Evolutionary conservation across 2,329 filamentous ascomycete genomes (phyloP), one percentile per base, ranked within the genome.

Genomic region (Metarhizium guizhouense): DNA sequence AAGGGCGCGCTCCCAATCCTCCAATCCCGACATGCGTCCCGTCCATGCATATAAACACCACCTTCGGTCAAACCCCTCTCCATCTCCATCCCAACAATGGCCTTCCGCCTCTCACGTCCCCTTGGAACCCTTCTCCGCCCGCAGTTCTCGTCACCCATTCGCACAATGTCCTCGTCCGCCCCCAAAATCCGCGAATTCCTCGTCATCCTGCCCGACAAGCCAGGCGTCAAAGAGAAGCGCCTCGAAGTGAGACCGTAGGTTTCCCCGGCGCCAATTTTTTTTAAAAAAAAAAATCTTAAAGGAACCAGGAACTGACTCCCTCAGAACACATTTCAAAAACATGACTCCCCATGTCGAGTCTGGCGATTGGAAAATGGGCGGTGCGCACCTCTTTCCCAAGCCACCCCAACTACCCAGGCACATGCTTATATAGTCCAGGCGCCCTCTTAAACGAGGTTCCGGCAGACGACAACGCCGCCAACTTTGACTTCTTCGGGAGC

Each of bases 401-500:
- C 25, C 10, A 10, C 6, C 29, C 8, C 14, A 10, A 18, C 34
- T n/a, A 20, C 18, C 11, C 20, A 8, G 30, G 2, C 13, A 20
- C n/a, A 43, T 43, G 8, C 30, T 49, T 14, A 29, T 42, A n/a
- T 14, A 10, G 4, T 3, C 3, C n/a, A 84, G 88, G 88, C 47
- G 87, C 86, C 25, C 74, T 86, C 53, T 74, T 93, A 7, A 79
- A 87, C 47, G 78, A 82, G 8, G 76, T 87, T 40, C 86, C 88
- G 38, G 75, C 80, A 6, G 81, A 86, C 56, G 78, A 86, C 29
- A 73, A 80, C 53, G 68, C 77, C 10, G 71, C 74, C 4, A 80
- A 78, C 20, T 80, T 83, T 47, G 83, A 87, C 66, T 90, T 94
- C 73, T 82, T 83, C 60, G 90, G 90, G 47, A 90, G 86, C 67